Conservation (phyloP, 768 basidiomycete genomes). For the Lactifluus hygrophoroides region DNA sequence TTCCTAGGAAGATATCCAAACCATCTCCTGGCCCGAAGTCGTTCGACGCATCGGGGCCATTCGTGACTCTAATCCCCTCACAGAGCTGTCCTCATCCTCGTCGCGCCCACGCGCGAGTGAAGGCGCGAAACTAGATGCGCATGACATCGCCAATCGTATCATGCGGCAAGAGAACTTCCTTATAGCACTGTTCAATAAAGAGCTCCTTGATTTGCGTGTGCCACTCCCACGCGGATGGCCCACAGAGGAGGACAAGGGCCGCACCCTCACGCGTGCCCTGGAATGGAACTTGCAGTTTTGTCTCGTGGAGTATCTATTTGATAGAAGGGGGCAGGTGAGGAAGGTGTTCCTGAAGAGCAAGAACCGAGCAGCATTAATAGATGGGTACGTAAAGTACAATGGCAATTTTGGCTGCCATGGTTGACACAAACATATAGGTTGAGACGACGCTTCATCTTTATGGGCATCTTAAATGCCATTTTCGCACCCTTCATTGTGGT, state of each 20-base stretch:
- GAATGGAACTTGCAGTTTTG: slow-evolving; percentile 98
- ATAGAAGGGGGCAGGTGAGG: slow-evolving; percentile 79
- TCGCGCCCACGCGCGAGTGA: slow-evolving; percentile 50
- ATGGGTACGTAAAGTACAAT: slow-evolving; percentile 46
- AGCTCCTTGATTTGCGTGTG: slow-evolving; percentile 79
- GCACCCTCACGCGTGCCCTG: slow-evolving; percentile 76
- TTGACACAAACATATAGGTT: slow-evolving; percentile 40
- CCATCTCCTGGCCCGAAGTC: slow-evolving; percentile 93
- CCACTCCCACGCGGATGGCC: slow-evolving; percentile 62
- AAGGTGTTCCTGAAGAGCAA: slow-evolving; percentile 86
- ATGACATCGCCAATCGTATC: slow-evolving; percentile 96
- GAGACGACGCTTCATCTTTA: slow-evolving; percentile 82
- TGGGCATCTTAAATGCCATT: slow-evolving; percentile 92
- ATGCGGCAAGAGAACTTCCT: slow-evolving; percentile 98
- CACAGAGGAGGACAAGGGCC: slow-evolving; percentile 57
- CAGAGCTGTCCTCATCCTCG: slow-evolving; percentile 65
- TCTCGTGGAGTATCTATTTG: slow-evolving; percentile 92
- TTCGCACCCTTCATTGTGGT: slow-evolving; percentile 96
- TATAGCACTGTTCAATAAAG: slow-evolving; percentile 96
- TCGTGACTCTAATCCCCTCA: slow-evolving; percentile 87
- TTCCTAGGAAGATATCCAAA: slow-evolving; percentile 87
- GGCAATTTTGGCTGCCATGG: background rate
- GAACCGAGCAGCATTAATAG: slow-evolving; percentile 67
- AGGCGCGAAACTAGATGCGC: slow-evolving; percentile 88
- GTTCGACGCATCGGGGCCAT: slow-evolving; percentile 86